Evolutionary conservation across 75 land plant genomes (phyloP).

Genomic region (Pinus tabuliformis): DNA sequence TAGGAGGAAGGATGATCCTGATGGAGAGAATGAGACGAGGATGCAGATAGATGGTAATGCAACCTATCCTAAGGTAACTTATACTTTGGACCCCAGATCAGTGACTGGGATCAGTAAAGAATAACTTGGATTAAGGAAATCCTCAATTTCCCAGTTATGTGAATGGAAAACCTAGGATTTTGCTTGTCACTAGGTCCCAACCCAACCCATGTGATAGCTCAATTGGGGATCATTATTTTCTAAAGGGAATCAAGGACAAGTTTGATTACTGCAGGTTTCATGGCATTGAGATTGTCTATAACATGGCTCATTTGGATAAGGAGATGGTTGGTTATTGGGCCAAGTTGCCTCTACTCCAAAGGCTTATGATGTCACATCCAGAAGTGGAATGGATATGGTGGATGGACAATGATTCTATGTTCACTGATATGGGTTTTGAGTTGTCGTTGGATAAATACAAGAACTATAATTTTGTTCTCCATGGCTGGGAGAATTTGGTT

Average conservation of each 20-base stretch:
- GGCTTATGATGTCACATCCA: conserved; percentile 72
- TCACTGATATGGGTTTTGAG: conserved; percentile 85
- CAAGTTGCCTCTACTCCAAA: conserved; percentile 64
- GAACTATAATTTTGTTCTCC: conserved; percentile 61
- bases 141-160: conserved; percentile 27
- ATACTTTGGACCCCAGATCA: conserved; percentile 62
- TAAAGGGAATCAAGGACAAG: conserved; percentile 75
- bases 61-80: conserved; percentile 17
- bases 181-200: conserved; percentile 72
- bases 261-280: conserved; percentile 84
- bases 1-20: conserved; percentile 28
- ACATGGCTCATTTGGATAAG: conserved; percentile 61
- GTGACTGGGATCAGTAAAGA: conserved; percentile 73
- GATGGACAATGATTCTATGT: conserved; percentile 75
- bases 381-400: conserved; percentile 84
- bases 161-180: conserved; percentile 52
- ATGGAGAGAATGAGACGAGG: conserved; percentile 13
- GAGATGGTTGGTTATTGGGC: conserved; percentile 84
- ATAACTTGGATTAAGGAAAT: conserved; percentile 44
- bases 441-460: conserved; percentile 61
- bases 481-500: conserved; percentile 74
- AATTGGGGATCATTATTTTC: conserved; percentile 69
- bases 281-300: conserved; percentile 71
- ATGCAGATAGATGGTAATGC: conserved; percentile 12
- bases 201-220: conserved; percentile 71